Conservation (phyloP, 1,139 yeast species). For the Taphrina pruni region DNA sequence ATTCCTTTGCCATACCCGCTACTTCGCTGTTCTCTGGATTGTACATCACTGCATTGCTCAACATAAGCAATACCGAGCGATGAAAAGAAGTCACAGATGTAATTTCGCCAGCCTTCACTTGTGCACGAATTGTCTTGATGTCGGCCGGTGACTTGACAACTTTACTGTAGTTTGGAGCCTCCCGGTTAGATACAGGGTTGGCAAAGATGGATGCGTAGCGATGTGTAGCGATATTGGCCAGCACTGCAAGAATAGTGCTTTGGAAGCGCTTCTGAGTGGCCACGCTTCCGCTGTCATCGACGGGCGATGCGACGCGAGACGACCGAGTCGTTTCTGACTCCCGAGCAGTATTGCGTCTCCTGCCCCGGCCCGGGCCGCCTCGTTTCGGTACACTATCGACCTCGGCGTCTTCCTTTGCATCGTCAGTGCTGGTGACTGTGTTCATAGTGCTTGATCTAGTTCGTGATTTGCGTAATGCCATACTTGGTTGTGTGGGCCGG, state of each 20-base stretch:
- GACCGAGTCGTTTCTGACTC: constrained; percentile 7
- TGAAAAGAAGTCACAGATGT: constrained; percentile 88
- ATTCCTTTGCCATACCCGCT: constrained; percentile 82
- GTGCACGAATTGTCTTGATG: constrained; percentile 78
- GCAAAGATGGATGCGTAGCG: constrained; percentile 34
- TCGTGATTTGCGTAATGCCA: constrained; percentile 12
- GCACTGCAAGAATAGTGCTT: constrained; percentile 18
- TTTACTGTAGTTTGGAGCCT: constrained; percentile 76
- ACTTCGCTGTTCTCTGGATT: constrained; percentile 97
- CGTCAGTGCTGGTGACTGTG: constrained; percentile 24
- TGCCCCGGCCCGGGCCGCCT: neutral
- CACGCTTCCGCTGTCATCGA: neutral
- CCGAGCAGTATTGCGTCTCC: neutral
- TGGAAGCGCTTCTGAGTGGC: constrained; percentile 25
- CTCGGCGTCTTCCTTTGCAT: constrained; percentile 6
- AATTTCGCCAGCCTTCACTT: constrained; percentile 82
- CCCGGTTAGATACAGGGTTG: constrained; percentile 27
- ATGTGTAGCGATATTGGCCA: constrained; percentile 26
- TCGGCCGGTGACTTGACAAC: constrained; percentile 94
- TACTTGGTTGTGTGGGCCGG: neutral
- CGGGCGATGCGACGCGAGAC: constrained; percentile 12
- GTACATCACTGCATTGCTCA: constrained; percentile 85
- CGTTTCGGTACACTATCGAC: constrained; percentile 6
- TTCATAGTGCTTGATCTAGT: constrained; percentile 32
- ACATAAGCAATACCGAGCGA: constrained; percentile 77